phyloP scores from a whole-genome alignment of 345 rosid genomes.

The Draba incana region DNA sequence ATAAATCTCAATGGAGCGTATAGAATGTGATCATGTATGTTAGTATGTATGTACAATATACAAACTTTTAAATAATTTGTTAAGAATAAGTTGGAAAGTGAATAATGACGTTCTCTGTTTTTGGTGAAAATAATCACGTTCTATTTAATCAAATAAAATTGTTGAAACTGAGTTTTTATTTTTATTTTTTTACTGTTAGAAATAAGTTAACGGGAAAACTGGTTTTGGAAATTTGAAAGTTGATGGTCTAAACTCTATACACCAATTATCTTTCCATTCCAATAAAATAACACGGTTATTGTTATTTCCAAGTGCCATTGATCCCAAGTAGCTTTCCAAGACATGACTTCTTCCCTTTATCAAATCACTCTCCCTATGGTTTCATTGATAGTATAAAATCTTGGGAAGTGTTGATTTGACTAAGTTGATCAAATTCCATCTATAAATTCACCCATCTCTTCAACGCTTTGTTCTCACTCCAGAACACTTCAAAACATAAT shows the following conservation, averaged over 20 bases:
- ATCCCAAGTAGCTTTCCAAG: conserved; percentile 26
- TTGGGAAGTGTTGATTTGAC: conserved; percentile 19
- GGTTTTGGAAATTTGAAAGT: too few relatives aligned
- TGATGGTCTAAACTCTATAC: too few relatives aligned
- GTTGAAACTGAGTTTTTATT: too few relatives aligned
- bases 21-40: conserved; percentile 6
- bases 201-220: too few relatives aligned
- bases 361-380: not conserved
- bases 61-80: not conserved
- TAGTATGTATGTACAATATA: not conserved
- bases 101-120: too few relatives aligned
- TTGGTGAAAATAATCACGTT: too few relatives aligned
- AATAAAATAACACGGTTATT: not conserved
- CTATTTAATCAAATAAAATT: too few relatives aligned
- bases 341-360: conserved; percentile 11
- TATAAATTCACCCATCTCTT: not conserved
- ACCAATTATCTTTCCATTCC: too few relatives aligned
- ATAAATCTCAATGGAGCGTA: conserved; percentile 7
- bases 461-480: not conserved
- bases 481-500: not conserved
- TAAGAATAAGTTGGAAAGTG: not conserved
- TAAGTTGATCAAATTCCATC: conserved; percentile 6
- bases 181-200: too few relatives aligned
- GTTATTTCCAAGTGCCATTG: conserved; percentile 9
- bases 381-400: not conserved